Evolutionary conservation across 2,329 filamentous ascomycete species (phyloP).

Genomic region (Phialophora macrospora): DNA sequence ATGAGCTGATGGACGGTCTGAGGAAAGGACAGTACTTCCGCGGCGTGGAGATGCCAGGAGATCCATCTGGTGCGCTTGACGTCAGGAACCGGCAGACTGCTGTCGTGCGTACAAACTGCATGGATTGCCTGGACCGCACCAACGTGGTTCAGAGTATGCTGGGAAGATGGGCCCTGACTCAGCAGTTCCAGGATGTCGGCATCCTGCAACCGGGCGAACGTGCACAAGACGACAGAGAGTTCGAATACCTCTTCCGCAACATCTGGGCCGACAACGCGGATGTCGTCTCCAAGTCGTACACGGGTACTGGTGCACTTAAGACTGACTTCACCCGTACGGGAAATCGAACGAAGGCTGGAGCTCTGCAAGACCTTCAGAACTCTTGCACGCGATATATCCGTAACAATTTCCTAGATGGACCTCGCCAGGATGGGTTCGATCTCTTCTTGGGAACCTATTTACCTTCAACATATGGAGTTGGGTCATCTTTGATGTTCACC

Average conservation of each 20-base stretch:
- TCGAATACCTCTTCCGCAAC: constrained; percentile 93
- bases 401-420: constrained; percentile 95
- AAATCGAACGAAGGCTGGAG: constrained; percentile 81
- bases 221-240: constrained; percentile 78
- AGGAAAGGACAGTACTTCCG: constrained; percentile 88
- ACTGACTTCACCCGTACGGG: constrained; percentile 97
- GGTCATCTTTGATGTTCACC: constrained; percentile 75
- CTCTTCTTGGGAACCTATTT: constrained; percentile 88
- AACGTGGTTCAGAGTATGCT: constrained; percentile 99
- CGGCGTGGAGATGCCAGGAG: constrained; percentile 80
- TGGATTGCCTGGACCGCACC: constrained; percentile 97
- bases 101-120: constrained; percentile 96
- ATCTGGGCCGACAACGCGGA: constrained; percentile 99
- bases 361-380: constrained; percentile 83
- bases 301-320: constrained; percentile 95
- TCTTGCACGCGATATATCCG: constrained; percentile 85
- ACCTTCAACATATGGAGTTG: constrained; percentile 72
- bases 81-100: constrained; percentile 80
- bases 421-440: constrained; percentile 92
- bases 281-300: constrained; percentile 88
- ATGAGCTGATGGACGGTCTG: constrained; percentile 77
- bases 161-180: constrained; percentile 83
- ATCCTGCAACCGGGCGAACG: constrained; percentile 75
- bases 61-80: constrained; percentile 73
- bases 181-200: constrained; percentile 84